Evolutionary conservation across 441 rosid species (phyloP), one percentile per base, ranked within the genome.

Genomic region (Erodium moschatum): DNA sequence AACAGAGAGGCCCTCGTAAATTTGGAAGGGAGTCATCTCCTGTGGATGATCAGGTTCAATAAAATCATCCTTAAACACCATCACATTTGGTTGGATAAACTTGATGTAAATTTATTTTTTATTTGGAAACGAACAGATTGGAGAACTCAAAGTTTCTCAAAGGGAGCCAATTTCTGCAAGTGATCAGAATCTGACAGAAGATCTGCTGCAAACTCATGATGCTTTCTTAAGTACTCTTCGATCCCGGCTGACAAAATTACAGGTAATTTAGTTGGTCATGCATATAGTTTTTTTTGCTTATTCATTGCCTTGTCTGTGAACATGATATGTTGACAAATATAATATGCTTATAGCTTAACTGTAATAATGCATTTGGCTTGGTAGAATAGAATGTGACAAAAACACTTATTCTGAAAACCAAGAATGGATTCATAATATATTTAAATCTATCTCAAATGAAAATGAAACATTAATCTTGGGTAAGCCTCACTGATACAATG

Each of bases 171-270:
- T 35, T 35, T 35, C 40, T 35, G 40, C 40, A 35, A 35, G 63
- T 72, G 69, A 80, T 60, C 70, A 67, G 62, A 87, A 86, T 70
- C 72, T 84, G 71, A 72, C 67, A 71, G 99, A 88, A 71, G 83
- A 68, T 80, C 77, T 94, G 66, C 80, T 88, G 97, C 84, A 80
- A 80, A 79, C 70, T 71, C 97, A 91, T 72, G 85, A 90, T 67
- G 77, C 77, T 68, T 84, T 89, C 77, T 75, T 83, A 75, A 91
- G 82, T 77, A 84, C 87, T 70, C 83, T 91, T 54, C 83, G 87
- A 62, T 91, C 90, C 9, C 93, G 99, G 76, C 74, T 89, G 84
- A 87, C 88, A 65, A 94, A 91, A 69, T 76, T 94, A 74, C 97
- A 94, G 87, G 99, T 91, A 82, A 70, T 71, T 72, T 60, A 42